Evolutionary conservation across 2,329 filamentous ascomycete genomes (phyloP), one percentile per base, ranked within the genome.

Genomic region (Cladosporium sp.): DNA sequence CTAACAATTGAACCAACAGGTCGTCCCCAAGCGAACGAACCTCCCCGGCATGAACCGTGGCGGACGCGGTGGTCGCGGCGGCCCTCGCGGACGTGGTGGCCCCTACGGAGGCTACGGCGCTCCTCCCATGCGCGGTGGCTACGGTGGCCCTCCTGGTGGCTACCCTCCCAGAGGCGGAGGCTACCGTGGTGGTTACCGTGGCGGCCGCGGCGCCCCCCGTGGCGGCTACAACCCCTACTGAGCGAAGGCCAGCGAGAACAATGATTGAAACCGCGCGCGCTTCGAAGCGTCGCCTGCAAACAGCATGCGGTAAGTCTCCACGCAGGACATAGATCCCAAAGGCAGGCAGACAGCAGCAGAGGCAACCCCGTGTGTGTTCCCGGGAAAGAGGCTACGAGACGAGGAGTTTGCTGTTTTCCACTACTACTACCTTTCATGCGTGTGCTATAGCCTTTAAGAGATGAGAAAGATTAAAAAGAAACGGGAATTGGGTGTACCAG

Each of bases 1-100:
- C 63, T 70, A 38, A 69, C 65, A 60, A 32, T 65, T 34, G 64
- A 62, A 41, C 30, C 15, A 57, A 82, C 82, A 92, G 90, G 90
- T 92, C 66, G 88, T 90, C 26, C 94, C 95, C 38, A 99, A 99
- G 84, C 91, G 95, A 68, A 99, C 95, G 73, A 99, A 99, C 78
- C 84, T 99, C 63, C 95, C 95, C 1, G 95, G 95, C 68, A 94
- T 99, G 92, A 90, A 87, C 72, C 88, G 94, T 70, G 92, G 93
- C 61, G 88, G 88, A 41, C 84, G 86, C 49, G 82, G 83, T 65
- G 83, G 52, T 51, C 80, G 77, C 66, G 82, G 82, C 62, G 79
- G 71, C 79, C 80, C 76, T 64, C 68, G 73, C 36, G 74, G 75
- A 28, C 68, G 76, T 36, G 74, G 78, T 38, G 76, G 78, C 49